These are phyloP conservation scores for Hypocreales sp. DNA, from an alignment of 2,329 filamentous ascomycete species.

Conservation along the genomic window DNA sequence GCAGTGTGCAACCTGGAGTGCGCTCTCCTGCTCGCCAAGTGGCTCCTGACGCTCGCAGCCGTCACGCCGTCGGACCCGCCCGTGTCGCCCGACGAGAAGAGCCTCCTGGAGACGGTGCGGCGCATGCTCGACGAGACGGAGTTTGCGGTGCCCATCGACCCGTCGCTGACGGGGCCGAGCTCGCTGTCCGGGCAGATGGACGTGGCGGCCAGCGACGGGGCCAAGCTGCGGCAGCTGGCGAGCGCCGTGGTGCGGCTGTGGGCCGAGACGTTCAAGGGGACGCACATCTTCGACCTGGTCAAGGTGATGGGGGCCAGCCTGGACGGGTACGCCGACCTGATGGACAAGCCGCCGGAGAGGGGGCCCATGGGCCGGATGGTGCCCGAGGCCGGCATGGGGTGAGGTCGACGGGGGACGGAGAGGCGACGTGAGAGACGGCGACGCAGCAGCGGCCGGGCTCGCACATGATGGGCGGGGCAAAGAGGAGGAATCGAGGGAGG, in stretches of 20 bases:
- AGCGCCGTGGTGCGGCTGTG: slow-evolving; percentile 43
- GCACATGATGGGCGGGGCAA: no score
- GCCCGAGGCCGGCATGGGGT: slow-evolving; percentile 9
- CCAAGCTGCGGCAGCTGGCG: slow-evolving; percentile 38
- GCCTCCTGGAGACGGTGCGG: slow-evolving; percentile 38
- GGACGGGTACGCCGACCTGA: slow-evolving; percentile 39
- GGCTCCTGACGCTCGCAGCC: slow-evolving; percentile 39
- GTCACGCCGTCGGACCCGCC: slow-evolving; percentile 34
- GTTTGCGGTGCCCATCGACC: slow-evolving; percentile 44
- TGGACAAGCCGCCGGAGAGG: slow-evolving; percentile 29
- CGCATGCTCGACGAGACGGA: slow-evolving; percentile 47
- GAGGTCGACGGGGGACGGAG: neutral
- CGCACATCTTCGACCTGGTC: slow-evolving; percentile 45
- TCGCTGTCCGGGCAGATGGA: slow-evolving; percentile 23
- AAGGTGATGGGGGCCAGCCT: slow-evolving; percentile 41
- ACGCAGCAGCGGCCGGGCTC: neutral
- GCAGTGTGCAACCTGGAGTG: slow-evolving; percentile 46
- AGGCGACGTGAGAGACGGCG: neutral
- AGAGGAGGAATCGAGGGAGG: no score
- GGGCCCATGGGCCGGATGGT: slow-evolving; percentile 7
- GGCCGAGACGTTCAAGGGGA: slow-evolving; percentile 46
- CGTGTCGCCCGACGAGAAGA: slow-evolving; percentile 34
- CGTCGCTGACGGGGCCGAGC: slow-evolving; percentile 29
- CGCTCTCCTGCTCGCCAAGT: slow-evolving; percentile 43
- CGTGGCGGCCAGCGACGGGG: slow-evolving; percentile 28